A percentile compares a stretch with the other conserved stretches of the same genome.
phyloP scores from a whole-genome alignment of 345 rosid genomes.

The Crucihimalaya himalaica region DNA sequence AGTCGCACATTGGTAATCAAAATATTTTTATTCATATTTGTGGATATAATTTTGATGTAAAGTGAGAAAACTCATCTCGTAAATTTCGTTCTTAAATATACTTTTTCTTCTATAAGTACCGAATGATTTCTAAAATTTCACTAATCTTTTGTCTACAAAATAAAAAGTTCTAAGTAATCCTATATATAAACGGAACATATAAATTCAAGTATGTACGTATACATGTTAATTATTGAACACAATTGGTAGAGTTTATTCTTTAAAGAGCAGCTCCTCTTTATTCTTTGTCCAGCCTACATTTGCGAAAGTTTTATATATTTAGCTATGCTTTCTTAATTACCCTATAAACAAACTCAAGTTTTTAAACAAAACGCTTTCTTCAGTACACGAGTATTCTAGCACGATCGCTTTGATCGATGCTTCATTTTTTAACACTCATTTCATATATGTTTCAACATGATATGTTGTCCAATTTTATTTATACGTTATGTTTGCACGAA shows the following conservation, averaged over 20 bases:
- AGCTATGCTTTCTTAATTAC: neutral
- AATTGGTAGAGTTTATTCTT: neutral
- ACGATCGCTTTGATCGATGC: neutral
- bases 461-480: neutral
- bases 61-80: neutral
- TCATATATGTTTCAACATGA: conserved; percentile 4
- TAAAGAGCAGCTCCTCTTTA: neutral
- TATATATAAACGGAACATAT: neutral
- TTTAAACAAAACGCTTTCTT: neutral
- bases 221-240: neutral
- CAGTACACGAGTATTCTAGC: neutral
- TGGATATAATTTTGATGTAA: neutral
- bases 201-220: neutral
- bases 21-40: neutral
- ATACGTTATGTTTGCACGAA: no score
- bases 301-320: neutral
- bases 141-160: neutral
- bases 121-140: neutral
- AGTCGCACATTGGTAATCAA: neutral
- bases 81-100: neutral
- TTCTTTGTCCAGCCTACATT: neutral
- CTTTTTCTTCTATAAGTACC: neutral
- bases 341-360: neutral
- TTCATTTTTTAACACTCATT: neutral
- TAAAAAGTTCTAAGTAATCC: neutral